phyloP scores from a whole-genome alignment of 805 yeast species.

The Wickerhamomyces strasburgensis region DNA sequence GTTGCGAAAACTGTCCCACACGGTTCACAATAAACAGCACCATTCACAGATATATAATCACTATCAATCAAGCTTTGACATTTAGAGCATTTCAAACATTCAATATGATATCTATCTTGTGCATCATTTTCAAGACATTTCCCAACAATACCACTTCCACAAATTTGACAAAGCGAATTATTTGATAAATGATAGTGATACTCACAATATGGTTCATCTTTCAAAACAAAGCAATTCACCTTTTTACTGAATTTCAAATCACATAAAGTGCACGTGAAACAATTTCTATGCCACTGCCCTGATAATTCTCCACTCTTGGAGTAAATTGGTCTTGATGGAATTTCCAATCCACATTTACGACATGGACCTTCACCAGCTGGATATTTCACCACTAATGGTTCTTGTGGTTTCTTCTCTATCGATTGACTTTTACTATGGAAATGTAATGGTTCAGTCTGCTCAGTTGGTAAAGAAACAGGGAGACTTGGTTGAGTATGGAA shows the following conservation, averaged over 20 bases:
- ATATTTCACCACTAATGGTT: constrained; percentile 17
- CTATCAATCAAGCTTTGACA: constrained; percentile 48
- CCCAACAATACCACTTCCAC: constrained; percentile 82
- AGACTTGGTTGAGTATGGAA: constrained; percentile 1
- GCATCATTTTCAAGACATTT: constrained; percentile 78
- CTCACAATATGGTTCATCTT: constrained; percentile 80
- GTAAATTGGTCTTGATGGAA: constrained; percentile 63
- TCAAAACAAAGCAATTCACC: constrained; percentile 66
- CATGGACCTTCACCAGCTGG: constrained; percentile 78
- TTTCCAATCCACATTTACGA: constrained; percentile 58
- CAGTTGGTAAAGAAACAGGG: neutral
- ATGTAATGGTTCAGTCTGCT: neutral
- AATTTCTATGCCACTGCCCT: constrained; percentile 91
- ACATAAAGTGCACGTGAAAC: constrained; percentile 76
- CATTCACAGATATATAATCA: constrained; percentile 53
- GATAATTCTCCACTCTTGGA: constrained; percentile 78
- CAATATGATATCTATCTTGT: constrained; percentile 65
- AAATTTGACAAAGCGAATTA: constrained; percentile 65
- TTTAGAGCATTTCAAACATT: constrained; percentile 63
- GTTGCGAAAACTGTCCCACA: constrained; percentile 16
- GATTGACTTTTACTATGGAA: too few relatives aligned
- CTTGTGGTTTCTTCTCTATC: neutral
- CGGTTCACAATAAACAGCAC: constrained; percentile 46
- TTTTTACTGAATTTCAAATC: constrained; percentile 49
- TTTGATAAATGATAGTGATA: constrained; percentile 71